Evolutionary conservation across 1,139 yeast genomes (phyloP).

Genomic region (Yamadazyma pseudoaaseri): DNA sequence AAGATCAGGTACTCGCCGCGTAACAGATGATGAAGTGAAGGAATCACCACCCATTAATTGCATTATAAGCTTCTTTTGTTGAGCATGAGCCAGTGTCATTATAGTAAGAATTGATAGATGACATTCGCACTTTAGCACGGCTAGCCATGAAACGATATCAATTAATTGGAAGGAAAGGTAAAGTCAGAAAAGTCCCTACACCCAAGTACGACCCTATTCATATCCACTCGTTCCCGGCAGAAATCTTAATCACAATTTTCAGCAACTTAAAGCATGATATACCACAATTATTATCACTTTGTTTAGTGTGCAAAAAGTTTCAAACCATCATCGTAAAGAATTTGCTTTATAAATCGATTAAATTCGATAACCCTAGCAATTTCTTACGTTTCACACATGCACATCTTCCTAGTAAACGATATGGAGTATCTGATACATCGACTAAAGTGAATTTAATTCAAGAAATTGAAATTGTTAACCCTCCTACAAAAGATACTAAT

Average conservation of each 20-base stretch:
- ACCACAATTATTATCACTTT: conserved; percentile 21
- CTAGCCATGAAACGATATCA: conserved; percentile 29
- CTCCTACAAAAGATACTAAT: conserved; percentile 27
- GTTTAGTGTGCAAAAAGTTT: conserved; percentile 37
- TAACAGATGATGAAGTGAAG: conserved; percentile 33
- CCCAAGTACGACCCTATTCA: conserved; percentile 28
- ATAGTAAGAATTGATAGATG: neutral
- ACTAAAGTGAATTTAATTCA: conserved; percentile 31
- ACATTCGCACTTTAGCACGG: neutral
- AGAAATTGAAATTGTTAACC: conserved; percentile 29
- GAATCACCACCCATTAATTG: conserved; percentile 79
- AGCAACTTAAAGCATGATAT: conserved; percentile 20
- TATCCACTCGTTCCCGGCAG: conserved; percentile 42
- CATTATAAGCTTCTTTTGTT: conserved; percentile 73
- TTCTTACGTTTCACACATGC: conserved; percentile 33
- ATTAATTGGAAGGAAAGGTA: conserved; percentile 37
- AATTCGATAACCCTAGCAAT: conserved; percentile 22
- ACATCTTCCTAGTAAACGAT: conserved; percentile 23
- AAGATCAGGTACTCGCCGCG: conserved; percentile 44
- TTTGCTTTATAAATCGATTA: conserved; percentile 33
- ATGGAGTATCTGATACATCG: conserved; percentile 26
- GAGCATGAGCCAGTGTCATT: conserved; percentile 30
- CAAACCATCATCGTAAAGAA: conserved; percentile 33
- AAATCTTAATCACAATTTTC: conserved; percentile 36
- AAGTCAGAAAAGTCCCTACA: conserved; percentile 12